Base-by-base conservation (phyloP, 1,139 yeast genomes). In the Sugiyamaella paludigena region DNA sequence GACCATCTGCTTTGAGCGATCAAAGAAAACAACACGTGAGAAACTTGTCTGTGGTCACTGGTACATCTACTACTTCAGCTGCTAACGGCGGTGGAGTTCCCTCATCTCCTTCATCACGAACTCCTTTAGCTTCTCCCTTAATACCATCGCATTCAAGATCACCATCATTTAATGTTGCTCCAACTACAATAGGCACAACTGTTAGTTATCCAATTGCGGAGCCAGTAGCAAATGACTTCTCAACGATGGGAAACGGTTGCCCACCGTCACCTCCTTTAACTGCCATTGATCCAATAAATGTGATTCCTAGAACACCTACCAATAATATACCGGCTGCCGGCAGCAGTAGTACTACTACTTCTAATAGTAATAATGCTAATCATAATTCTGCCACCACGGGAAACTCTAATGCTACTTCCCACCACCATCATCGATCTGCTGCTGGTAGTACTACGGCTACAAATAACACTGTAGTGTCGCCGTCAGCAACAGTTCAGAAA, bases 401-500 rank as follows among this genome's bases (percentile, higher is more conserved):
- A 5, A 40, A 37, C 3, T 44, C 42, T 8, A 7, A 26, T 32
- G 40, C 31, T 24, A 29, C 38, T 44, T 10, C 46, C 26, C 35
- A 31, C 27, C 29, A 35, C 32, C 40, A 39, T 33, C 29, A 15
- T 12, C 12, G 33, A 15, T 38, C 26, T 3, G 40, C 6, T 24
- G 15, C 32, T 11, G 32, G 40, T n/a, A 24, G 13, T 24, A 16
- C 10, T 24, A 32, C 32, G 2, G 4, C 32, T 10, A 24, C 32
- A 26, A 26, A 10, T 19, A 19, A 19, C 5, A 19, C 3, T 19
- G 35, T 15, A 34, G 37, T 15, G 39, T 44, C 7, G 26, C 45
- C 16, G 38, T 43, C 36, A 36, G 39, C 28, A 16, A 32, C 29
- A 30, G 37, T 48, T 11, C 61, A 58, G 19, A 68, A 89, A 65